A percentile compares a stretch with the other conserved stretches of the same genome.
Conservation (phyloP, 495 filamentous ascomycete species). For the Aspergillus avenaceus region DNA sequence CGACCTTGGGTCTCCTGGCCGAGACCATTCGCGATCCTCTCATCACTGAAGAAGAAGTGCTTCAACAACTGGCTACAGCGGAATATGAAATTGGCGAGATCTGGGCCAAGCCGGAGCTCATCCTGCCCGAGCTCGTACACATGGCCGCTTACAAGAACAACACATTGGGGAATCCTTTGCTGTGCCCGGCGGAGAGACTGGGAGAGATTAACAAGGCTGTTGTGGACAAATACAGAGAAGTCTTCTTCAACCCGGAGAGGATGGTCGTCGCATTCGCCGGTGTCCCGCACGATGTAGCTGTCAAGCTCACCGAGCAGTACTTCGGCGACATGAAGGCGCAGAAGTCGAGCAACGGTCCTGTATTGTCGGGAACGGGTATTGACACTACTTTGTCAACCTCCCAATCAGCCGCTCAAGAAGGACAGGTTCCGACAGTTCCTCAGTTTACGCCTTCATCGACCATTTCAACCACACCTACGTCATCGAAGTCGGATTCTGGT, state of each 20-base stretch:
- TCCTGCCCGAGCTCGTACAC: conserved; percentile 91
- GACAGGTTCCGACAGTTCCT: conserved; percentile 35
- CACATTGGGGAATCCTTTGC: conserved; percentile 86
- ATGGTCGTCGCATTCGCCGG: conserved; percentile 96
- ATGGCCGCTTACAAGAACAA: conserved; percentile 93
- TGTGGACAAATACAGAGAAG: conserved; percentile 73
- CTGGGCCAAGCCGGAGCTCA: conserved; percentile 95
- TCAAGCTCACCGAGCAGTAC: conserved; percentile 73
- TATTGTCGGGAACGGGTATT: conserved; percentile 53
- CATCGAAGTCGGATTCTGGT: conserved; percentile 43
- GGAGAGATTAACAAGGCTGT: conserved; percentile 67
- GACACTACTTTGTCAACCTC: conserved; percentile 53
- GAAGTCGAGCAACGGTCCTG: conserved; percentile 38
- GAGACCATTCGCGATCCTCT: conserved; percentile 89
- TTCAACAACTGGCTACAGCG: conserved; percentile 81
- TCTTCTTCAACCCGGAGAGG: conserved; percentile 83
- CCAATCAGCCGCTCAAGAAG: conserved; percentile 32
- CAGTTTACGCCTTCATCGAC: conserved; percentile 42
- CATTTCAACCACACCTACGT: conserved; percentile 30
- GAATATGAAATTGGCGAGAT: conserved; percentile 97
- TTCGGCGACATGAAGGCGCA: conserved; percentile 82
- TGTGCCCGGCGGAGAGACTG: conserved; percentile 85
- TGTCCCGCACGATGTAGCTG: conserved; percentile 75
- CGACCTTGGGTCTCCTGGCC: conserved; percentile 78
- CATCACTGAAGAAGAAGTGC: conserved; percentile 87